Conservation (phyloP, 768 basidiomycete genomes). For the Coprinellus micaceus region DNA sequence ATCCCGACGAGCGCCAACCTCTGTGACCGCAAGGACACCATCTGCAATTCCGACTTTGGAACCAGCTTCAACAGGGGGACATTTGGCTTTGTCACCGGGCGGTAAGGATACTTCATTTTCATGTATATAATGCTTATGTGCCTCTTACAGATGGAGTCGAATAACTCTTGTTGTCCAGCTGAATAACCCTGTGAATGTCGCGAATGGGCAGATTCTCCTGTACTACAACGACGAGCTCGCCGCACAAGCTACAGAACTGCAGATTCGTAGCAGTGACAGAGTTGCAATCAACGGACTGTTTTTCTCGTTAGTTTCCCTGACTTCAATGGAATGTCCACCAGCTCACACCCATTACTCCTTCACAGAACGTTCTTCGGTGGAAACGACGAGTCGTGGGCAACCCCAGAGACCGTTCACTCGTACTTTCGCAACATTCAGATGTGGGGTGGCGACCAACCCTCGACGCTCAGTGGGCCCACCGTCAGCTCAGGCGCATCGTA, state of each 20-base stretch:
- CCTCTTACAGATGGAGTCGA: conserved; percentile 56
- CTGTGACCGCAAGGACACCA: conserved; percentile 51
- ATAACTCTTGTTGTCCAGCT: conserved; percentile 75
- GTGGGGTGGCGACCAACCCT: conserved; percentile 53
- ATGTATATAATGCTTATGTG: not conserved
- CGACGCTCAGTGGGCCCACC: conserved; percentile 38
- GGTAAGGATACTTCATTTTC: conserved; percentile 40
- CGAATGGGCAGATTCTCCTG: conserved; percentile 72
- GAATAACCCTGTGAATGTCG: conserved; percentile 61
- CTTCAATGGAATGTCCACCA: not conserved
- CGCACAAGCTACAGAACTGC: conserved; percentile 56
- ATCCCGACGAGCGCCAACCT: conserved; percentile 61
- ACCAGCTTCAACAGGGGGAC: conserved; percentile 68
- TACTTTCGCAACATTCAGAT: conserved; percentile 75
- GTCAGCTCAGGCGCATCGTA: conserved; percentile 23
- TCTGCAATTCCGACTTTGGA: conserved; percentile 74
- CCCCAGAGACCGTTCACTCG: conserved; percentile 60
- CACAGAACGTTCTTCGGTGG: conserved; percentile 81
- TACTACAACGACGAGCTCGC: conserved; percentile 74
- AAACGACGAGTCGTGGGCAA: conserved; percentile 69
- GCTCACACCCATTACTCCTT: not conserved
- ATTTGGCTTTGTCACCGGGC: conserved; percentile 58
- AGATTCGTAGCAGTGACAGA: conserved; percentile 52
- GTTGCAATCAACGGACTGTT: conserved; percentile 66
- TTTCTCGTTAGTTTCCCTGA: conserved; percentile 58